Conservation (phyloP, 768 basidiomycete genomes). For the Kwoniella shandongensis region DNA sequence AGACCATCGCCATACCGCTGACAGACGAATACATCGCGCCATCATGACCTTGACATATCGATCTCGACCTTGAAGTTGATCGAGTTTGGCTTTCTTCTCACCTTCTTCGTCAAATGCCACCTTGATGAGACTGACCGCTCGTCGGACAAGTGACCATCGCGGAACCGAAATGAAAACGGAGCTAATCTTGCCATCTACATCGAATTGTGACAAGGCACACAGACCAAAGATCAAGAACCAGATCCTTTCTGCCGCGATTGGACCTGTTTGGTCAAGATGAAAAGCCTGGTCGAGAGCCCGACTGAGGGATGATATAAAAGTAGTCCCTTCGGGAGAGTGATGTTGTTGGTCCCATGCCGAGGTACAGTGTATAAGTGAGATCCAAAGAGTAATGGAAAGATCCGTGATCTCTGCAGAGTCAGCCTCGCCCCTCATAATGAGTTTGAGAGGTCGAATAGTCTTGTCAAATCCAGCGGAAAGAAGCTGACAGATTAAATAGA, state of each 20-base stretch:
- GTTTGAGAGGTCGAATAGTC: constrained; percentile 56
- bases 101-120: constrained; percentile 58
- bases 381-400: constrained; percentile 69
- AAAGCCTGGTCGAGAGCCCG: constrained; percentile 27
- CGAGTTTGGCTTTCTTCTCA: constrained; percentile 49
- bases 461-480: constrained; percentile 61
- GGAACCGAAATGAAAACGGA: constrained; percentile 53
- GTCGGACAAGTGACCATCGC: constrained; percentile 65
- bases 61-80: constrained; percentile 64
- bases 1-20: constrained; percentile 74
- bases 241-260: constrained; percentile 60
- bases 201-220: constrained; percentile 77
- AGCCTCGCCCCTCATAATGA: constrained; percentile 52
- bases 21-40: constrained; percentile 71
- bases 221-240: constrained; percentile 72
- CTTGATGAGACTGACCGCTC: constrained; percentile 64
- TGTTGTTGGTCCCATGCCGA: constrained; percentile 53
- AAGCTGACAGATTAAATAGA: constrained; percentile 60
- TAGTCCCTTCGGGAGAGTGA: constrained; percentile 55
- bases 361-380: constrained; percentile 67
- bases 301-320: constrained; percentile 28
- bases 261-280: constrained; percentile 37
- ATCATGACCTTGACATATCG: constrained; percentile 69
- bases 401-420: constrained; percentile 54
- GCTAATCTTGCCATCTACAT: constrained; percentile 60